Conservation (phyloP, 2,329 filamentous ascomycete genomes). For the Colletotrichum neosansevieriae region DNA sequence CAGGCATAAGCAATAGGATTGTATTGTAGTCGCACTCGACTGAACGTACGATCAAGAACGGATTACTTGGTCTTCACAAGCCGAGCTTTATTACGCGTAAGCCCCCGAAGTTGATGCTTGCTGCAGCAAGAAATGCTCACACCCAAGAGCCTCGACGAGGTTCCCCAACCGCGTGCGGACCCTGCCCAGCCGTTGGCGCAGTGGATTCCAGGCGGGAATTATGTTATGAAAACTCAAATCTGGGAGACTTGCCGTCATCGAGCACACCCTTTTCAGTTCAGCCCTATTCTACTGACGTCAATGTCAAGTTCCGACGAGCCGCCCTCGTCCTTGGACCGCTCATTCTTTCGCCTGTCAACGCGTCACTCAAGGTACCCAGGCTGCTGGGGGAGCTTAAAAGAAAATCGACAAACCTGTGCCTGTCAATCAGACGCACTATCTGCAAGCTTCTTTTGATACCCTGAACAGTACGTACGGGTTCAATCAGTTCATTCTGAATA, state of each 20-base stretch:
- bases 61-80: not conserved
- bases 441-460: not conserved
- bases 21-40: not conserved
- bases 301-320: not conserved
- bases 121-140: no score
- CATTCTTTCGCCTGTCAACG: slow-evolving; percentile 5
- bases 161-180: slow-evolving; percentile 29
- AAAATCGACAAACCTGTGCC: slow-evolving; percentile 12
- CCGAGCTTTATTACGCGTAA: not conserved
- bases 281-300: slow-evolving; percentile 39
- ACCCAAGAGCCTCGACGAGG: not conserved
- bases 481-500: not conserved
- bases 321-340: not conserved
- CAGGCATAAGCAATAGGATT: no score
- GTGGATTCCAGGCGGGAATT: slow-evolving; percentile 30
- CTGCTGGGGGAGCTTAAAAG: slow-evolving; percentile 6
- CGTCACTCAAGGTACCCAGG: slow-evolving; percentile 13
- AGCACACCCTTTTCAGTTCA: slow-evolving; percentile 14
- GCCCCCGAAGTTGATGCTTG: not conserved
- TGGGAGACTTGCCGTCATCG: slow-evolving; percentile 28
- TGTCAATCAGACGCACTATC: not conserved
- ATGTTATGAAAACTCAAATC: slow-evolving; percentile 39
- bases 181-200: slow-evolving; percentile 26
- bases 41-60: not conserved
- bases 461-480: not conserved